Evolutionary conservation across 2,329 filamentous ascomycete genomes (phyloP).

Genomic region (Cordyceps javanica): DNA sequence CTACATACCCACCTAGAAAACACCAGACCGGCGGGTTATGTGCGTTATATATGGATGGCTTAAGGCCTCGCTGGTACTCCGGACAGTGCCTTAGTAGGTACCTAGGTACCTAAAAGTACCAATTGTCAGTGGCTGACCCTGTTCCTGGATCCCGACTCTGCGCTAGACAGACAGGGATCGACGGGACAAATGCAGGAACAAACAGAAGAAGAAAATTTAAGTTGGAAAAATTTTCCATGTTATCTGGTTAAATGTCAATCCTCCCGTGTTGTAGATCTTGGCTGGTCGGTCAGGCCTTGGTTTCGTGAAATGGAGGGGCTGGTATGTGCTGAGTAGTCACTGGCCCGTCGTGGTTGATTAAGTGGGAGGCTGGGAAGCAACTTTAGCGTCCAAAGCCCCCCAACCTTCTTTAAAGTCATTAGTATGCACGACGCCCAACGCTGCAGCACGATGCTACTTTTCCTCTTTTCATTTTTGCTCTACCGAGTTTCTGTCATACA

Average conservation of each 20-base stretch:
- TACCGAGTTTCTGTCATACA: neutral
- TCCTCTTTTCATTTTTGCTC: slow-evolving; percentile 3
- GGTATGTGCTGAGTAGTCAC: neutral
- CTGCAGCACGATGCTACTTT: slow-evolving; percentile 13
- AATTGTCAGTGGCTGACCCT: neutral
- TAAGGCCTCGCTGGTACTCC: neutral
- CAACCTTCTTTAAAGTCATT: slow-evolving; percentile 25
- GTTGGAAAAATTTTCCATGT: neutral
- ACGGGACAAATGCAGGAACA: slow-evolving; percentile 1
- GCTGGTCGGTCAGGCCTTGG: neutral
- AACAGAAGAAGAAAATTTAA: neutral
- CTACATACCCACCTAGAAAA: neutral
- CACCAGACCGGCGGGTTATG: no score
- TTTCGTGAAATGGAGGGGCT: slow-evolving; percentile 14
- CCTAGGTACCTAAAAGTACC: no score
- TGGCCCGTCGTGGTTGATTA: slow-evolving; percentile 10
- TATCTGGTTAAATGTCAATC: neutral
- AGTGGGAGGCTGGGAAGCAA: slow-evolving; percentile 31
- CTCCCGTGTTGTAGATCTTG: neutral
- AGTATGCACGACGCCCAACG: slow-evolving; percentile 24
- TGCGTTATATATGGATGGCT: neutral
- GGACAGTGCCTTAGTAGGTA: no score
- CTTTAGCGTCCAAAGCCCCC: slow-evolving; percentile 16
- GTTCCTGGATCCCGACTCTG: neutral
- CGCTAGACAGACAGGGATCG: slow-evolving; percentile 3